Evolutionary conservation across 257 asterid species (phyloP).

Genomic region (Echium plantagineum): DNA sequence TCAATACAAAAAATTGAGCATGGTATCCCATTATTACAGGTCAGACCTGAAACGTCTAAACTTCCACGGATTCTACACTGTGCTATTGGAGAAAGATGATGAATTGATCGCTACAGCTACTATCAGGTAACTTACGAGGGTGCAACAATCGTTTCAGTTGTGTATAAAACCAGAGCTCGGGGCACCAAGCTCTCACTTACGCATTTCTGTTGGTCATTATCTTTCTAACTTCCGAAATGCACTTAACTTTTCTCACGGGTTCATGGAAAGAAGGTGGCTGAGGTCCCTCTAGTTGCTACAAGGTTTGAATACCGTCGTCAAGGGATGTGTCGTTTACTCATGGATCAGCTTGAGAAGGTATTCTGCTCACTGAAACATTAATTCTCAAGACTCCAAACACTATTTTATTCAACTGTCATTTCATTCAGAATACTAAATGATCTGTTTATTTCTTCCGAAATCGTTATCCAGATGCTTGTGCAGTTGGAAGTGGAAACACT

Average conservation of each 20-base stretch:
- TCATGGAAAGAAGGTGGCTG: slow-evolving; percentile 75
- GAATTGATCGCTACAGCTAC: slow-evolving; percentile 54
- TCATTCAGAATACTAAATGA: too few relatives aligned
- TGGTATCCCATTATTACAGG: slow-evolving; percentile 25
- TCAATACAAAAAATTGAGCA: neutral
- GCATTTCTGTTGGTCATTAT: too few relatives aligned
- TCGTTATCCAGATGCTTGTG: slow-evolving; percentile 41
- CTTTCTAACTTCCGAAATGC: slow-evolving; percentile 1
- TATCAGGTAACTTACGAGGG: slow-evolving; percentile 41
- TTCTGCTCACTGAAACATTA: neutral
- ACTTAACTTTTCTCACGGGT: slow-evolving; percentile 34
- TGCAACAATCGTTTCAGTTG: too few relatives aligned
- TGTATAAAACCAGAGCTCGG: too few relatives aligned
- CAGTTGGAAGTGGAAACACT: slow-evolving; percentile 77
- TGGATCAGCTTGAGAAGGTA: slow-evolving; percentile 91
- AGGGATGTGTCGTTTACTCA: slow-evolving; percentile 87
- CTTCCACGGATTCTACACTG: slow-evolving; percentile 65
- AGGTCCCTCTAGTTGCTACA: slow-evolving; percentile 82
- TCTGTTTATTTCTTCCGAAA: neutral
- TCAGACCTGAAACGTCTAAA: slow-evolving; percentile 62
- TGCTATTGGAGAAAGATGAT: slow-evolving; percentile 54
- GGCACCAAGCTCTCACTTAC: too few relatives aligned
- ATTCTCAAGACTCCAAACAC: neutral
- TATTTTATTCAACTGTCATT: too few relatives aligned
- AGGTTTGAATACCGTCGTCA: slow-evolving; percentile 70